Conservation (phyloP, 441 rosid species). For the Syzygium malaccense region DNA sequence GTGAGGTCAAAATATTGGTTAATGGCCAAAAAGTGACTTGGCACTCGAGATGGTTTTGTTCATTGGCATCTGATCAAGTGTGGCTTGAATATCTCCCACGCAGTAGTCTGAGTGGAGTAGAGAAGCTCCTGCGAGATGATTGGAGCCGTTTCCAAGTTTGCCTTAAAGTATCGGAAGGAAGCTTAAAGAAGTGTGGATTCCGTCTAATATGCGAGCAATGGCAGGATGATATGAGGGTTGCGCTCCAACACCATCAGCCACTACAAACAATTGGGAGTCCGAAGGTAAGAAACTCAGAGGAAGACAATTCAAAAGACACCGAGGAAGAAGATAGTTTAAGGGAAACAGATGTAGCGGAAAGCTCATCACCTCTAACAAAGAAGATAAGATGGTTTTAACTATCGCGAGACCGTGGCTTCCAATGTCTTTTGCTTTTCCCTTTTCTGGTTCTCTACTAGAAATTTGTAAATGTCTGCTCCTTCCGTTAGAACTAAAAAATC, state of each 20-base stretch:
- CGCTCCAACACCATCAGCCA: not conserved
- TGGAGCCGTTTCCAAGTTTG: not conserved
- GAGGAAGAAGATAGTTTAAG: not conserved
- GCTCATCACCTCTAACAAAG: not conserved
- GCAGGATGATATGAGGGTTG: not conserved
- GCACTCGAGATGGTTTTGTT: too few relatives aligned
- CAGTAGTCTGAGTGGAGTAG: not conserved
- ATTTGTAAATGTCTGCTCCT: not conserved
- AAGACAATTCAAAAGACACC: not conserved
- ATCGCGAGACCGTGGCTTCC: not conserved
- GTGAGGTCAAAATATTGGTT: too few relatives aligned
- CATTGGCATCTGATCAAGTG: not conserved
- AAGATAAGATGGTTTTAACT: not conserved
- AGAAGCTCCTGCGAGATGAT: not conserved
- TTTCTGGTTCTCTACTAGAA: not conserved
- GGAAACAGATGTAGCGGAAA: accelerated
- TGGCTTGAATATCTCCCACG: accelerated
- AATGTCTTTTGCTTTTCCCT: not conserved
- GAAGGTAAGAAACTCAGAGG: accelerated
- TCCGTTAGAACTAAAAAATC: too few relatives aligned
- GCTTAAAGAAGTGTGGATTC: not conserved
- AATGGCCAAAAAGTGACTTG: too few relatives aligned
- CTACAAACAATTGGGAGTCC: accelerated
- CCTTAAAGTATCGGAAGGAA: accelerated
- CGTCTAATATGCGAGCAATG: not conserved